Evolutionary conservation across 768 basidiomycete genomes (phyloP).

Genomic region (Lentinula detonsa): DNA sequence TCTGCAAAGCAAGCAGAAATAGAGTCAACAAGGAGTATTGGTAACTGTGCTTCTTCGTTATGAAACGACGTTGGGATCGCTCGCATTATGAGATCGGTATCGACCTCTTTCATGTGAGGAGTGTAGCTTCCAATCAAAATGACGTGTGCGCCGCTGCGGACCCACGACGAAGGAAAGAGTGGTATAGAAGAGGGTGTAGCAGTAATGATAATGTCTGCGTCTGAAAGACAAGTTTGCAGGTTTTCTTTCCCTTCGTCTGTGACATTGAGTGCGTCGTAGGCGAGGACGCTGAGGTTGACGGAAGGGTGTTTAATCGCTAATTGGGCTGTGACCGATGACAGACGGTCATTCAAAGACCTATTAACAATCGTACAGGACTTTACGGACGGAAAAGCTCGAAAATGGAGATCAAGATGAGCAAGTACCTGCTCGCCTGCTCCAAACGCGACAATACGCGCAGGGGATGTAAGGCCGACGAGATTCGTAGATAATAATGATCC

Average conservation of each 20-base stretch:
- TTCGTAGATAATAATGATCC: slow-evolving; percentile 65
- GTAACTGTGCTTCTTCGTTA: slow-evolving; percentile 4
- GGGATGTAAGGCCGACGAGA: slow-evolving; percentile 37
- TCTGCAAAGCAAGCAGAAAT: slow-evolving; percentile 62
- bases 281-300: slow-evolving; percentile 2
- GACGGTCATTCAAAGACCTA: slow-evolving; percentile 47
- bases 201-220: slow-evolving; percentile 60
- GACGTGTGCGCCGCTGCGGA: slow-evolving; percentile 58
- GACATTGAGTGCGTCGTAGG: slow-evolving; percentile 1
- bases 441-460: slow-evolving; percentile 50
- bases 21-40: slow-evolving; percentile 68
- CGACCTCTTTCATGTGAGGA: slow-evolving; percentile 75
- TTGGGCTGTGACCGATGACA: slow-evolving; percentile 30
- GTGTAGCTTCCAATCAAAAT: slow-evolving; percentile 81
- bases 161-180: slow-evolving; percentile 64
- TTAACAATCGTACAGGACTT: slow-evolving; percentile 54
- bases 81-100: slow-evolving; percentile 46
- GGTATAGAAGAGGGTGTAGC: slow-evolving; percentile 69
- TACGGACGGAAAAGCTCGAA: slow-evolving; percentile 52
- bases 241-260: slow-evolving; percentile 5
- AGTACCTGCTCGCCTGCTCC: slow-evolving; percentile 71
- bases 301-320: slow-evolving; percentile 9
- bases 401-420: slow-evolving; percentile 57
- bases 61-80: slow-evolving; percentile 22
- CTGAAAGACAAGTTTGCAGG: slow-evolving; percentile 27